These are phyloP conservation scores for Gyrodon lividus DNA, from an alignment of 768 basidiomycete species.

Conservation along the genomic window DNA sequence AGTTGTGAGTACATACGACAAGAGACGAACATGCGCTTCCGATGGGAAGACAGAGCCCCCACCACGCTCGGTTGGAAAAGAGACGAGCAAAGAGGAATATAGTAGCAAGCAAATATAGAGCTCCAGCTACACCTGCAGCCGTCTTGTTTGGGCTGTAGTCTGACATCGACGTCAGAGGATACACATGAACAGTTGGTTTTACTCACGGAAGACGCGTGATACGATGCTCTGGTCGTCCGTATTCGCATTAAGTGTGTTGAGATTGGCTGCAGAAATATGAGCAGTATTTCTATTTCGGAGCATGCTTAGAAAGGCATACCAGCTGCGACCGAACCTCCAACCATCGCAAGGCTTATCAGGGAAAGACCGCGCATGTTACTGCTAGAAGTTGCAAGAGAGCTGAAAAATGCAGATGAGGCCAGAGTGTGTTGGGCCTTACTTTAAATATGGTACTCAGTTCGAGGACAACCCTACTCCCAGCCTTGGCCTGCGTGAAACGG, in stretches of 20 bases:
- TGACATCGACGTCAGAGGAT: not conserved
- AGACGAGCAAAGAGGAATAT: constrained; percentile 13
- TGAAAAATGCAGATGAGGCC: not conserved
- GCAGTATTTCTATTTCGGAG: not conserved
- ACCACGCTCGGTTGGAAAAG: constrained; percentile 17
- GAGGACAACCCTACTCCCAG: too few species aligned
- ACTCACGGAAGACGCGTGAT: not conserved
- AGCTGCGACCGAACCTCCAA: not conserved
- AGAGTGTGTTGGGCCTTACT: not conserved
- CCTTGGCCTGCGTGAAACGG: too few species aligned
- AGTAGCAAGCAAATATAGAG: constrained; percentile 15
- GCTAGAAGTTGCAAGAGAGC: not conserved
- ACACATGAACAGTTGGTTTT: not conserved
- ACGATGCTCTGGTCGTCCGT: not conserved
- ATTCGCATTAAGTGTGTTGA: not conserved
- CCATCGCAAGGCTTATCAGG: not conserved
- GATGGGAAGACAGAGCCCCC: constrained; percentile 28
- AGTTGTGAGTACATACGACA: not conserved
- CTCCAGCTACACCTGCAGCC: constrained; percentile 14
- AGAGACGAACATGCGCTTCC: constrained; percentile 13
- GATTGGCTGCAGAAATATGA: not conserved
- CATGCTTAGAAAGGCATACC: not conserved
- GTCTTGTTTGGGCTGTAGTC: constrained; percentile 17
- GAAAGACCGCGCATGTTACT: not conserved
- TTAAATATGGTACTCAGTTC: not conserved